phyloP scores from a whole-genome alignment of 2,329 filamentous ascomycete genomes.

The Fusarium staphyleae region DNA sequence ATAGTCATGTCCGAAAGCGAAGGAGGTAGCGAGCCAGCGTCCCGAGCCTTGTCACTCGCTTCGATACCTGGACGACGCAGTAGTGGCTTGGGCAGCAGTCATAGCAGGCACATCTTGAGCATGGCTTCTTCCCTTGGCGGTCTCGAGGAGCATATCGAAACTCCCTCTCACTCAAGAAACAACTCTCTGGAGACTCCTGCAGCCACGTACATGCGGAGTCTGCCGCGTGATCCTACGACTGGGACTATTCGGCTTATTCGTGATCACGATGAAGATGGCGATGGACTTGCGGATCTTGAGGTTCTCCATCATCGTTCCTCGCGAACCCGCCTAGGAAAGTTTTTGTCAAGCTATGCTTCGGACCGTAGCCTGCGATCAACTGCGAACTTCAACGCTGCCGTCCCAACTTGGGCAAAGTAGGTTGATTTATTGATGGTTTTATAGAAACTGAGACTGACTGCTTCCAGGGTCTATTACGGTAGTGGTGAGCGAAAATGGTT shows the following conservation, averaged over 20 bases:
- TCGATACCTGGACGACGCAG: conserved; percentile 56
- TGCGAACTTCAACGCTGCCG: conserved; percentile 54
- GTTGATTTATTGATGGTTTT: conserved; percentile 1
- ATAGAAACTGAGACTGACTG: conserved; percentile 17
- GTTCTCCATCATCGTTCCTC: conserved; percentile 61
- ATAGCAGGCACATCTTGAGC: conserved; percentile 63
- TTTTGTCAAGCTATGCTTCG: conserved; percentile 57
- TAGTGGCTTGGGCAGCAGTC: conserved; percentile 57
- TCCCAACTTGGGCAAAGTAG: conserved; percentile 64
- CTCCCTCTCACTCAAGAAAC: conserved; percentile 50
- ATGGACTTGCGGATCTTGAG: conserved; percentile 67
- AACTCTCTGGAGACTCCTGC: conserved; percentile 60
- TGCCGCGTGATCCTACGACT: conserved; percentile 45
- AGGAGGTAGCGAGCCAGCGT: conserved; percentile 56
- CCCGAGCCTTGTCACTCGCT: conserved; percentile 55
- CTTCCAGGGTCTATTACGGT: conserved; percentile 70
- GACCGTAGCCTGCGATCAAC: conserved; percentile 62
- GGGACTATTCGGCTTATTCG: conserved; percentile 56
- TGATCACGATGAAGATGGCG: conserved; percentile 69
- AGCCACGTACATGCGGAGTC: conserved; percentile 51
- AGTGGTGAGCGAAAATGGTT: conserved; percentile 67
- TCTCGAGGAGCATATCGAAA: conserved; percentile 49
- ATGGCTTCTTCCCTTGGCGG: conserved; percentile 62
- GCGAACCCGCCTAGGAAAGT: conserved; percentile 59
- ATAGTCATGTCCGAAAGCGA: conserved; percentile 70